Percentiles rank a stretch among this genome's conserved stretches.
Conservation (phyloP, 2,329 filamentous ascomycete species). For the Pseudogymnoascus sp. region DNA sequence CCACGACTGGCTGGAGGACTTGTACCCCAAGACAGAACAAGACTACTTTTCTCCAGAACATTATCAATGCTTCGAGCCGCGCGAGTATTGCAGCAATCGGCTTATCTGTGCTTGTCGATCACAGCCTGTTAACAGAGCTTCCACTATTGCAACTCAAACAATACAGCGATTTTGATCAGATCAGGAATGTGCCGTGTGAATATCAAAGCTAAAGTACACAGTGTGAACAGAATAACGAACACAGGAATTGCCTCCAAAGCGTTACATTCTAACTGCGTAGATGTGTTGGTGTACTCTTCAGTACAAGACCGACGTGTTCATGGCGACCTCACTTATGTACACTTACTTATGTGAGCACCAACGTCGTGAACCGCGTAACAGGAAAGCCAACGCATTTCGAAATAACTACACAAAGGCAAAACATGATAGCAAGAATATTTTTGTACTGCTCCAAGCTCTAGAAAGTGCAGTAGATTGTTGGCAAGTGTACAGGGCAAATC, state of each 20-base stretch:
- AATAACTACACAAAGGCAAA: background rate
- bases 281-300: background rate
- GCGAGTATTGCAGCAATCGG: background rate
- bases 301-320: background rate
- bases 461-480: background rate
- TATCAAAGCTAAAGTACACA: background rate
- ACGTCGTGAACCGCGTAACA: background rate
- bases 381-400: background rate
- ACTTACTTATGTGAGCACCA: background rate
- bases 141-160: background rate
- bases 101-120: background rate
- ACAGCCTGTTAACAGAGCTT: background rate
- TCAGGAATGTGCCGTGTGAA: background rate
- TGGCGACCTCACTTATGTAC: background rate
- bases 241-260: background rate
- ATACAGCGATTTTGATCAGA: background rate
- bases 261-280: background rate
- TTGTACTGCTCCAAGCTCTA: background rate
- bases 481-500: background rate
- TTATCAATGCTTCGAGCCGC: constrained; percentile 1
- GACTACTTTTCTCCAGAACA: background rate
- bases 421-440: background rate
- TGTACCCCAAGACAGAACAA: background rate
- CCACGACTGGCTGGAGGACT: background rate
- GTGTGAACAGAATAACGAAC: background rate